Base-by-base conservation (phyloP, 73 alveolate genomes). In the Symbiodinium natans region DNA sequence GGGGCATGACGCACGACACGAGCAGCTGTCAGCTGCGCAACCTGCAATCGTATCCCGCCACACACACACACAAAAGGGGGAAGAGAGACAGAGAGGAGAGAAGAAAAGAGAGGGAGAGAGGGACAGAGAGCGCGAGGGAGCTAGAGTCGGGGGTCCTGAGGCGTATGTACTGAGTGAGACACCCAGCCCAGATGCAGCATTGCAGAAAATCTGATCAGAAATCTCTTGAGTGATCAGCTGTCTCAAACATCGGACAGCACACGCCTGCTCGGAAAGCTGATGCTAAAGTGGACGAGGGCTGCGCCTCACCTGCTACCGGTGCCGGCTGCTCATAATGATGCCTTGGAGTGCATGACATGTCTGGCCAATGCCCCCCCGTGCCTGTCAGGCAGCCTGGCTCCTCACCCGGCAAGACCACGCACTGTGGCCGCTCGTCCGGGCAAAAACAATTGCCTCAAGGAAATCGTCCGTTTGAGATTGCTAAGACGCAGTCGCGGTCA, bases 11-110 rank as follows among this genome's bases (percentile, higher is more conserved):
- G 86, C 86, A 36, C 95, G 95, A 36, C 95, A 88, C 19, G 43
- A 25, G 73, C 95, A 88, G 46, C 95, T 42, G 68, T 88, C 95
- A 11, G 86, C 71, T 7, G 86, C 74, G 42, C 95, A 88, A 3
- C 95, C 95, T 88, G 68, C 21, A 11, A 13, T 46, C 59, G 13
- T 46, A 13, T 46, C 59, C 59, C 13, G 59, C 59, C 6, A 46
- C 6, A 46, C 59, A n/a, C n/a, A n/a, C n/a, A n/a, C n/a, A n/a
- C n/a, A n/a, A n/a, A n/a, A n/a, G n/a, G n/a, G n/a, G n/a, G n/a
- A n/a, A n/a, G n/a, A n/a, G n/a, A n/a, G n/a, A n/a, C n/a, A n/a
- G n/a, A n/a, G n/a, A n/a, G n/a, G n/a, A n/a, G n/a, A n/a, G n/a
- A n/a, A n/a, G n/a, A n/a, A n/a, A n/a, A n/a, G n/a, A n/a, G n/a